Percentiles rank a stretch among this genome's conserved stretches.
Evolutionary conservation across 2,329 filamentous ascomycete genomes (phyloP).

Genomic region (Parastagonospora nodorum): DNA sequence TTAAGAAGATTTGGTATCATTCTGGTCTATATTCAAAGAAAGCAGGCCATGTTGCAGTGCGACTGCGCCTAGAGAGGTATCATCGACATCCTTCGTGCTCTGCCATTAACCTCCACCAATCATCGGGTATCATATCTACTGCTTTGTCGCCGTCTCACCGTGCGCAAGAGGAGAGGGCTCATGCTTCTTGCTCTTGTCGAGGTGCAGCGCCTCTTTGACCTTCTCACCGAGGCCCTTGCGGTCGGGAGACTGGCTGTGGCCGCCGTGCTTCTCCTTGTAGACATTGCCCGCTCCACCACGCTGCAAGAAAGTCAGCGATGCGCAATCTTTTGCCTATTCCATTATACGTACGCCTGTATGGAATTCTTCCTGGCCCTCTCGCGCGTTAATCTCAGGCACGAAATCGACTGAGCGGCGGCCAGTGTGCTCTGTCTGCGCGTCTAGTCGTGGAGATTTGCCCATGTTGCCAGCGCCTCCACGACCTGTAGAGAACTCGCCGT

Average conservation of each 20-base stretch:
- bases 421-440: slow-evolving; percentile 11
- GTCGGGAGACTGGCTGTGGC: slow-evolving; percentile 48
- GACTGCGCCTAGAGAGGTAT: slow-evolving; percentile 12
- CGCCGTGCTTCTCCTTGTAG: slow-evolving; percentile 54
- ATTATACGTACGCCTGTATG: slow-evolving; percentile 51
- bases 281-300: slow-evolving; percentile 55
- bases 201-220: slow-evolving; percentile 49
- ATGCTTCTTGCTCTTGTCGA: slow-evolving; percentile 44
- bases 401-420: slow-evolving; percentile 46
- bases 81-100: slow-evolving; percentile 11
- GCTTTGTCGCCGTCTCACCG: slow-evolving; percentile 21
- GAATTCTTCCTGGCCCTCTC: slow-evolving; percentile 49
- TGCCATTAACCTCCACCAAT: slow-evolving; percentile 12
- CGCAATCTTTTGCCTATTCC: background rate
- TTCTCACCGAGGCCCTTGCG: slow-evolving; percentile 50
- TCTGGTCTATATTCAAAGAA: background rate
- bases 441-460: slow-evolving; percentile 40
- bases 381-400: slow-evolving; percentile 51
- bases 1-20: slow-evolving; percentile 8
- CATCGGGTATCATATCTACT: slow-evolving; percentile 29
- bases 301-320: slow-evolving; percentile 26
- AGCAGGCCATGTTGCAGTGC: slow-evolving; percentile 8
- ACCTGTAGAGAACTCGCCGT: slow-evolving; percentile 49
- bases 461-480: slow-evolving; percentile 53
- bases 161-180: slow-evolving; percentile 34